These are phyloP conservation scores for Podaxis mareebaensis DNA, from an alignment of 768 basidiomycete genomes.

Conservation along the genomic window DNA sequence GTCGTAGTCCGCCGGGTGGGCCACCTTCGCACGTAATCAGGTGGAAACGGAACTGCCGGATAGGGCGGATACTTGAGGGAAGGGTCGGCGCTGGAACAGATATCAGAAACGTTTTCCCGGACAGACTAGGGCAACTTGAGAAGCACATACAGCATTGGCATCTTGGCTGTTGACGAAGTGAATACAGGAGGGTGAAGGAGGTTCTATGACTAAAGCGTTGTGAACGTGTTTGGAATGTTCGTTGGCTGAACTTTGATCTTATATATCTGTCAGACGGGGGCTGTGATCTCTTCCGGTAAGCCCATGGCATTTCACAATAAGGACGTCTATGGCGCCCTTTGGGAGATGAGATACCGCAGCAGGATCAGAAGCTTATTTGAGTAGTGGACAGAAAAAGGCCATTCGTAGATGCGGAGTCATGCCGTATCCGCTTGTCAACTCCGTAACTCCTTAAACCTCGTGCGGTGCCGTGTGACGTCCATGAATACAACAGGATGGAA, in stretches of 20 bases:
- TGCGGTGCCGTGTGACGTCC: slow-evolving; percentile 5
- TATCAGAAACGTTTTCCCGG: slow-evolving; percentile 8
- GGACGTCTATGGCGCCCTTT: slow-evolving; percentile 3
- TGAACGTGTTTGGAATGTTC: neutral
- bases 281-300: slow-evolving; percentile 1
- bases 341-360: slow-evolving; percentile 6
- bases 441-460: neutral
- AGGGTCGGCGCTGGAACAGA: slow-evolving; percentile 64
- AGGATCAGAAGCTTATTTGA: slow-evolving; percentile 1
- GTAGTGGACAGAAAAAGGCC: neutral
- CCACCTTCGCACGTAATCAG: slow-evolving; percentile 67
- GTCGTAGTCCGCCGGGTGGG: slow-evolving; percentile 78
- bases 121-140: neutral
- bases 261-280: neutral
- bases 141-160: slow-evolving; percentile 68
- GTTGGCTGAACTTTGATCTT: neutral
- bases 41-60: slow-evolving; percentile 59
- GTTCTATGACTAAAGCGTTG: neutral
- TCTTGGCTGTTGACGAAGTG: slow-evolving; percentile 29
- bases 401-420: slow-evolving; percentile 13
- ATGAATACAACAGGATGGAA: neutral
- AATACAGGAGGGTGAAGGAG: slow-evolving; percentile 1
- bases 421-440: neutral
- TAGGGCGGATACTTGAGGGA: slow-evolving; percentile 89
- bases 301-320: neutral